These are phyloP conservation scores for Cercospora sesami DNA, from an alignment of 2,329 filamentous ascomycete genomes.

Conservation along the genomic window DNA sequence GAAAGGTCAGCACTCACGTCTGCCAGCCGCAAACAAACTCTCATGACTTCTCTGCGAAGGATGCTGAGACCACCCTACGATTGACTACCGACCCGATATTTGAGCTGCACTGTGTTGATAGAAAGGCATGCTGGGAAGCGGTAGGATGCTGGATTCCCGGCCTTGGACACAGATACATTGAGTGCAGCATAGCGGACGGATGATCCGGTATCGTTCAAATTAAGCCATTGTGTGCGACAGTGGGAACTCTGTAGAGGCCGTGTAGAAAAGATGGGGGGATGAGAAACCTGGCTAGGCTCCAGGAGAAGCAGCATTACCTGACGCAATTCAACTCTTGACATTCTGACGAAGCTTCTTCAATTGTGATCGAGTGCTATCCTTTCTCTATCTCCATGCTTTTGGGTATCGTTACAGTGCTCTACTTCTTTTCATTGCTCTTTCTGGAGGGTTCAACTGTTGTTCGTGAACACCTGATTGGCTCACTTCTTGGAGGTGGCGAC, in stretches of 20 bases:
- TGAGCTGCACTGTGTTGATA: background rate
- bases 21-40: background rate
- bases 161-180: background rate
- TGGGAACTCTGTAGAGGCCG: background rate
- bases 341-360: background rate
- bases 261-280: background rate
- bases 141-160: background rate
- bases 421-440: background rate
- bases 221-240: background rate
- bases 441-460: background rate
- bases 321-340: background rate
- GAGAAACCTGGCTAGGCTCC: background rate
- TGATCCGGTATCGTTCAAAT: background rate
- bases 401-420: constrained; percentile 9
- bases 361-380: constrained; percentile 5
- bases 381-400: constrained; percentile 15
- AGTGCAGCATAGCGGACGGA: background rate
- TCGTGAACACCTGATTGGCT: background rate
- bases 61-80: background rate
- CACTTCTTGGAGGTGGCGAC: constrained; percentile 38
- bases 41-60: background rate
- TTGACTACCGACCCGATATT: background rate
- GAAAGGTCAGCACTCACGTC: background rate
- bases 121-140: background rate
- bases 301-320: background rate